A percentile compares a stretch with the other conserved stretches of the same genome.
Conservation (phyloP, 2,329 filamentous ascomycete species). For the Chaetomium strumarium region DNA sequence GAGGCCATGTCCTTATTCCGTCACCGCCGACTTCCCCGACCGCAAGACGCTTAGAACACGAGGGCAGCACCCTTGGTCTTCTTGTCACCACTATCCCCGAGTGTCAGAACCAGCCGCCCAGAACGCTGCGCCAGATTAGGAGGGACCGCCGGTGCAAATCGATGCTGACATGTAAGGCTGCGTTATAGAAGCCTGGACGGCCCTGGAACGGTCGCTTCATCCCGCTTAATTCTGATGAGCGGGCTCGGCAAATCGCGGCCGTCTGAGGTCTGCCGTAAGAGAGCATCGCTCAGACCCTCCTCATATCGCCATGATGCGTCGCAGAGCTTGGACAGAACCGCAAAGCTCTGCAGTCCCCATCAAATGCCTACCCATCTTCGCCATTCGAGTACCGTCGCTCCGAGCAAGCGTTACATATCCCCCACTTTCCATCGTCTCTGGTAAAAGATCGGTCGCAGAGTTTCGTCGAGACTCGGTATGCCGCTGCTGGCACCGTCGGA, state of each 20-base stretch:
- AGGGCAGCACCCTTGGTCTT: slow-evolving; percentile 99
- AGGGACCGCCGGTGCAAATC: slow-evolving; percentile 12
- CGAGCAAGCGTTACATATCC: too few species aligned
- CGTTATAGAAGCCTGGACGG: not conserved
- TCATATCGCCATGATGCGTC: not conserved
- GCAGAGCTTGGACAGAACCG: not conserved
- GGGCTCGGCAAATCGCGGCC: not conserved
- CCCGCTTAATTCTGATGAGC: not conserved
- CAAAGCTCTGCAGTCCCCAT: not conserved
- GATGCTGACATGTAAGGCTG: not conserved
- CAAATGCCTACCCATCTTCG: too few species aligned
- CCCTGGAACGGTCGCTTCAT: not conserved
- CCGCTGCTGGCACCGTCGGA: not conserved
- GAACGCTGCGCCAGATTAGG: not conserved
- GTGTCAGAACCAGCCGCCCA: slow-evolving; percentile 36
- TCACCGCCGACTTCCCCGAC: slow-evolving; percentile 19
- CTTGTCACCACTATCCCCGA: slow-evolving; percentile 84
- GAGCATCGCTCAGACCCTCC: not conserved
- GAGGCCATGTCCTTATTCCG: slow-evolving; percentile 20
- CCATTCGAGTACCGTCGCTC: too few species aligned
- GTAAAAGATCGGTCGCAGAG: too few species aligned
- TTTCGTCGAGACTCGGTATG: too few species aligned
- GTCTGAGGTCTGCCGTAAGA: not conserved
- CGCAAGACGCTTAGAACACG: slow-evolving; percentile 76
- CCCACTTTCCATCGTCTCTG: not conserved